Evolutionary conservation across 495 filamentous ascomycete species (phyloP), one percentile per base, ranked within the genome.

Genomic region (Pyronema domesticum): DNA sequence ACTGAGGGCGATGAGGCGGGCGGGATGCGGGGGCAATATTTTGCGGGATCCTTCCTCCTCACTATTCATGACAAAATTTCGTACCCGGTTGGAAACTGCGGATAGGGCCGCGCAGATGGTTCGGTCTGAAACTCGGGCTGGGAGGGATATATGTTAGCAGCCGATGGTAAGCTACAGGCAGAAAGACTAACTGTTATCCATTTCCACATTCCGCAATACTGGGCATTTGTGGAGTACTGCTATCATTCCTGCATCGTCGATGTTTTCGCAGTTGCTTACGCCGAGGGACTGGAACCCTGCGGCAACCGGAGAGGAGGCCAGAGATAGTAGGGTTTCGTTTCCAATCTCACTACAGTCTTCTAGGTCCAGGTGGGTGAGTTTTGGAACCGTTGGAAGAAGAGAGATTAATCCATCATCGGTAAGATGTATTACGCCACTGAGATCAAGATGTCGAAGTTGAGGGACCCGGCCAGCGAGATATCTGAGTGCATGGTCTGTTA

Each of bases 171-270:
- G 34, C 9, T 3, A 13, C 14, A 14, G 13, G 37, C 10, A 23
- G 50, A 10, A 34, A 55, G 23, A 40, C 40, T 46, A 45, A 64
- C 61, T 98, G 66, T 96, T 96, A 68, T 98, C 91, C 80, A 95
- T 85, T 44, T 86, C 85, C 10, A 94, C 73, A 46, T 72, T 83
- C 40, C 70, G 69, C 11, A 96, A 74, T 14, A 70, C 72, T 0
- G 74, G 71, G 66, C 88, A 94, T 46, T 71, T 73, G 61, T 86
- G 83, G 58, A 98, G 72, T 13, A 98, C 71, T 15, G 80, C 83
- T 0, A 94, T 72, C 80, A 95, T 84, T 45, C 93, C 91, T 0
- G 70, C 68, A 66, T 98, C 93, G 8, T 86, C 81, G 0, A 98
- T 65, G 43, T 74, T 78, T 63, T 93, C 91, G 63, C 91, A 98